Percentiles rank a stretch among this genome's conserved stretches.
Evolutionary conservation across 352 stramenopile genomes (phyloP).

Genomic region (Phytophthora quininea): DNA sequence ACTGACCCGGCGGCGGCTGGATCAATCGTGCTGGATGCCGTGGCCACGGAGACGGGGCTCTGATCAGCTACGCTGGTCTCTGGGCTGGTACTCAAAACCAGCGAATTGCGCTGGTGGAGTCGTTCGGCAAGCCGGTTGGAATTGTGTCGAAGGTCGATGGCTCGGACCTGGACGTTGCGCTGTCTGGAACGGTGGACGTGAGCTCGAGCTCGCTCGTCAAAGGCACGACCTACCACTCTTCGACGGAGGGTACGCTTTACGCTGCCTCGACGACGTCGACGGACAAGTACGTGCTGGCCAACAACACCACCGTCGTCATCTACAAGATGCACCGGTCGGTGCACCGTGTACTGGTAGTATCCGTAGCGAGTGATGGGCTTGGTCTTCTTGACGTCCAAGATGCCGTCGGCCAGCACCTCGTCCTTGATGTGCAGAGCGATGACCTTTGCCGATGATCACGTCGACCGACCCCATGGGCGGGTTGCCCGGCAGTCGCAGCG

Average conservation of each 20-base stretch:
- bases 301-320: conserved; percentile 75
- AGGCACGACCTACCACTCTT: conserved; percentile 71
- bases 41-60: conserved; percentile 55
- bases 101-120: conserved; percentile 77
- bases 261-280: conserved; percentile 48
- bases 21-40: conserved; percentile 61
- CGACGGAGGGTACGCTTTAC: conserved; percentile 69
- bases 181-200: conserved; percentile 66
- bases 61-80: conserved; percentile 63
- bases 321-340: conserved; percentile 77
- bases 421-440: conserved; percentile 41
- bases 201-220: conserved; percentile 38
- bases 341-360: conserved; percentile 43
- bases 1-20: conserved; percentile 55
- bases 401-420: conserved; percentile 37
- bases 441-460: conserved; percentile 41
- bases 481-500: conserved; percentile 37
- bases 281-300: conserved; percentile 66
- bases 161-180: conserved; percentile 59
- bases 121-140: conserved; percentile 69
- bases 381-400: conserved; percentile 43
- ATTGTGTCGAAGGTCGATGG: conserved; percentile 67
- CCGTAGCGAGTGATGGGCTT: conserved; percentile 37
- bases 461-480: conserved; percentile 39
- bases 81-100: conserved; percentile 65